Percentiles rank a stretch among this genome's conserved stretches.
Evolutionary conservation across 768 basidiomycete genomes (phyloP).

Genomic region (Xanthoconium stramineum): DNA sequence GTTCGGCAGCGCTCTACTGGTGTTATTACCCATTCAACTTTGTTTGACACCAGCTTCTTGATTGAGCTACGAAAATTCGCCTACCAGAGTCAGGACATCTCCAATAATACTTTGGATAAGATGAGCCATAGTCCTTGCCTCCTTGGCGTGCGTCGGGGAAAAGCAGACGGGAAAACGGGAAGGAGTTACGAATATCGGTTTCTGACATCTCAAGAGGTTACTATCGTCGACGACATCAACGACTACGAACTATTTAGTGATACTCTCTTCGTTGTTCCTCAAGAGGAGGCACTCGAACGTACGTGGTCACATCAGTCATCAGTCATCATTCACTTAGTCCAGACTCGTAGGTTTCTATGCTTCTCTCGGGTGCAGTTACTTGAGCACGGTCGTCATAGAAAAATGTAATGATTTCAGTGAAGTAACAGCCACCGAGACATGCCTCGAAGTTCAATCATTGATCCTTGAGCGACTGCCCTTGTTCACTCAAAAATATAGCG

Average conservation of each 20-base stretch:
- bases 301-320: neutral
- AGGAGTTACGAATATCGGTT: slow-evolving; percentile 69
- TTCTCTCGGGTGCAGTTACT: slow-evolving; percentile 65
- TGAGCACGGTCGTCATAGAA: slow-evolving; percentile 72
- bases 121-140: slow-evolving; percentile 70
- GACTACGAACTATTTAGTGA: slow-evolving; percentile 71
- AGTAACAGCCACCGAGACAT: slow-evolving; percentile 40
- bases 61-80: slow-evolving; percentile 78
- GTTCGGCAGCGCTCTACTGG: slow-evolving; percentile 12
- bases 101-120: slow-evolving; percentile 44
- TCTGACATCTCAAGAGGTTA: slow-evolving; percentile 57
- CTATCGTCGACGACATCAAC: slow-evolving; percentile 80
- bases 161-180: slow-evolving; percentile 53
- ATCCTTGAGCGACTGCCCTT: slow-evolving; percentile 80
- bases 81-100: slow-evolving; percentile 49
- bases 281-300: slow-evolving; percentile 87
- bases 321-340: neutral
- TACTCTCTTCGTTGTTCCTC: slow-evolving; percentile 66
- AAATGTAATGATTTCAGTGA: slow-evolving; percentile 58
- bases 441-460: slow-evolving; percentile 50
- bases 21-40: neutral
- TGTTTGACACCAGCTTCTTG: slow-evolving; percentile 56
- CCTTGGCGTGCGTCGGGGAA: slow-evolving; percentile 61
- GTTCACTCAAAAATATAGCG: slow-evolving; percentile 81
- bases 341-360: slow-evolving; percentile 61